Evolutionary conservation across 2,329 filamentous ascomycete genomes (phyloP).

Genomic region (Niveomyces coronatus): DNA sequence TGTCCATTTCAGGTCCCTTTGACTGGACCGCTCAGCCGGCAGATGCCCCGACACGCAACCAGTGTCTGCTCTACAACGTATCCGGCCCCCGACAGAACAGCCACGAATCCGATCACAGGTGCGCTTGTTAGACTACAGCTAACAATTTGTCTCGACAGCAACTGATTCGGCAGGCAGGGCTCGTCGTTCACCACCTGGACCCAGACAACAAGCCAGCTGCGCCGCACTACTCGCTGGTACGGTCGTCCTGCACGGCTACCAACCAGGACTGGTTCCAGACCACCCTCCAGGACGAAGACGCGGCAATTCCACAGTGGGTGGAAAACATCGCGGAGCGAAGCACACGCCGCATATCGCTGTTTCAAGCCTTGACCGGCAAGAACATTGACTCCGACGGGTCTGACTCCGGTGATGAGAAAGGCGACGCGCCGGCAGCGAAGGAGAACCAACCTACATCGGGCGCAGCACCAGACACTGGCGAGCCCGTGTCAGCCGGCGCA

Average conservation of each 20-base stretch:
- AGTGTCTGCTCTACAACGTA: constrained; percentile 39
- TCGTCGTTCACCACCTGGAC: constrained; percentile 32
- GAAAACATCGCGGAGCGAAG: constrained; percentile 34
- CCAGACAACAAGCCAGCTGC: constrained; percentile 16
- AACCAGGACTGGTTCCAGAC: constrained; percentile 45
- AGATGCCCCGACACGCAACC: constrained; percentile 26
- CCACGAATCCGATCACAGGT: constrained; percentile 39
- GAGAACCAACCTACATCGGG: too few species aligned
- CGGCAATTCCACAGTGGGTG: constrained; percentile 34
- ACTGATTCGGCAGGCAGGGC: constrained; percentile 23
- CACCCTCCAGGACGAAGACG: constrained; percentile 26
- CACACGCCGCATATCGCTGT: constrained; percentile 32
- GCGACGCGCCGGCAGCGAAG: constrained; percentile 13
- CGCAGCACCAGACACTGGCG: too few species aligned
- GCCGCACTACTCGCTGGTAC: constrained; percentile 41
- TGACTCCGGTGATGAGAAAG: constrained; percentile 17
- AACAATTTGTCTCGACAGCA: too few species aligned
- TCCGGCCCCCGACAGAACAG: constrained; percentile 19
- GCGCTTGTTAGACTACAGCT: constrained; percentile 16
- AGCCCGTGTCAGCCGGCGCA: too few species aligned
- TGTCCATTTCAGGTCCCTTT: constrained; percentile 42
- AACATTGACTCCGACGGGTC: constrained; percentile 23
- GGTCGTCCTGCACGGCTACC: constrained; percentile 40
- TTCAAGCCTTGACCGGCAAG: constrained; percentile 30
- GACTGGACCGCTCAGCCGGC: constrained; percentile 15